Evolutionary conservation across 768 basidiomycete species (phyloP).

Genomic region (Pulveroboletus sp.): DNA sequence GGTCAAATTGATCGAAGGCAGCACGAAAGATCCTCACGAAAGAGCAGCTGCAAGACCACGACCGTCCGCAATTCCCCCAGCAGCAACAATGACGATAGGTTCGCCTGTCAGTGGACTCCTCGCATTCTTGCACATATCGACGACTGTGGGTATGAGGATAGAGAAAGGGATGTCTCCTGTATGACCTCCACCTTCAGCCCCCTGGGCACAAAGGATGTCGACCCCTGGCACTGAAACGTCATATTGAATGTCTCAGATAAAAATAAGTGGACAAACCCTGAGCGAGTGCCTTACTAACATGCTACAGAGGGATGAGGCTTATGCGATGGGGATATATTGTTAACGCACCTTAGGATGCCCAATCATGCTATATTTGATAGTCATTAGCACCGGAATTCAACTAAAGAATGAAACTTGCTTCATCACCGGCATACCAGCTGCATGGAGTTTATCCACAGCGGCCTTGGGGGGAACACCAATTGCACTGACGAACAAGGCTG

Average conservation of each 20-base stretch:
- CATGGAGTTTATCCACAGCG: conserved; percentile 77
- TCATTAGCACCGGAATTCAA: background rate
- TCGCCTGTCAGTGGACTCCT: conserved; percentile 77
- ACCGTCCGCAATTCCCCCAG: conserved; percentile 82
- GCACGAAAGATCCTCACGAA: conserved; percentile 38
- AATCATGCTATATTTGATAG: conserved; percentile 53
- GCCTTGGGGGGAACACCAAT: conserved; percentile 82
- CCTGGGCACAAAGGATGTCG: conserved; percentile 86
- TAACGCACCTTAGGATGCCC: conserved; percentile 72
- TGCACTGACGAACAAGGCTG: conserved; percentile 78
- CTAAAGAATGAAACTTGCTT: conserved; percentile 49
- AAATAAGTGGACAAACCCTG: conserved; percentile 42
- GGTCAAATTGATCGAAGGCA: background rate
- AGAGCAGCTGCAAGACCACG: conserved; percentile 74
- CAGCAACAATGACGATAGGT: conserved; percentile 74
- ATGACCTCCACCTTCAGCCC: conserved; percentile 86
- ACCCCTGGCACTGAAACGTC: conserved; percentile 46
- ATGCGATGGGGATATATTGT: background rate
- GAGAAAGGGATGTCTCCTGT: conserved; percentile 81
- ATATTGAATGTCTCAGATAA: background rate
- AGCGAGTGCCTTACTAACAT: conserved; percentile 70
- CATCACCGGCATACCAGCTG: conserved; percentile 77
- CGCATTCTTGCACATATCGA: conserved; percentile 67
- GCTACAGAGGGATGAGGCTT: conserved; percentile 37
- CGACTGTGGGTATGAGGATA: conserved; percentile 76